Conservation (phyloP, 2,329 filamentous ascomycete species). For the Metarhizium humberi region DNA sequence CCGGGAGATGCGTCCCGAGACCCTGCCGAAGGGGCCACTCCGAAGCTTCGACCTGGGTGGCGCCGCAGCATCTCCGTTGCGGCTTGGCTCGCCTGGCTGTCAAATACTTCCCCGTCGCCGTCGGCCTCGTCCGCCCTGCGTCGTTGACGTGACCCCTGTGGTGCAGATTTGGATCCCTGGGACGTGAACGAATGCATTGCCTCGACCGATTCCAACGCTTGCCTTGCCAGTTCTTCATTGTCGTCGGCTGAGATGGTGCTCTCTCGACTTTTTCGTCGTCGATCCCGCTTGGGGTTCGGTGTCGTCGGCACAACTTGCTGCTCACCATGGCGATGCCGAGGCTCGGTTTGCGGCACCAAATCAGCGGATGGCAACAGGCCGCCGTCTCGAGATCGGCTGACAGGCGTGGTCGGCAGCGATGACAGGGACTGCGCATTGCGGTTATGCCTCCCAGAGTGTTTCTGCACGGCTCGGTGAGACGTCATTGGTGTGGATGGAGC, state of each 20-base stretch:
- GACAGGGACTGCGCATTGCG: slow-evolving; percentile 77
- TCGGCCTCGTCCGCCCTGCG: slow-evolving; percentile 10
- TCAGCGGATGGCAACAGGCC: slow-evolving; percentile 54
- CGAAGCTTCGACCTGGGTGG: slow-evolving; percentile 43
- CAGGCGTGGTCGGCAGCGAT: slow-evolving; percentile 71
- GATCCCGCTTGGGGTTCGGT: slow-evolving; percentile 30
- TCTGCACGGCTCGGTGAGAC: slow-evolving; percentile 33
- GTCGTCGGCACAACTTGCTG: slow-evolving; percentile 35
- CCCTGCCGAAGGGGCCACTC: slow-evolving; percentile 33
- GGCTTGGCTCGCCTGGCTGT: slow-evolving; percentile 69
- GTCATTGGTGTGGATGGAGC: slow-evolving; percentile 61
- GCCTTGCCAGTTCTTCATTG: slow-evolving; percentile 46
- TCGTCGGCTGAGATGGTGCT: slow-evolving; percentile 72
- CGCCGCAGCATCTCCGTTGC: slow-evolving; percentile 67
- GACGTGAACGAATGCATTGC: slow-evolving; percentile 28
- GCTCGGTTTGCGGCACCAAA: slow-evolving; percentile 52
- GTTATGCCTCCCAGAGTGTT: slow-evolving; percentile 52
- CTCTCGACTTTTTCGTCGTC: slow-evolving; percentile 63
- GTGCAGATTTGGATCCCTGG: slow-evolving; percentile 16
- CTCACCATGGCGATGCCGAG: slow-evolving; percentile 34
- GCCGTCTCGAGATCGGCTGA: slow-evolving; percentile 37
- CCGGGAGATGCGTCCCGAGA: slow-evolving; percentile 35
- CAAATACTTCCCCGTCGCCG: slow-evolving; percentile 46
- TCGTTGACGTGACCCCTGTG: slow-evolving; percentile 16
- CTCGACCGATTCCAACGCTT: slow-evolving; percentile 44